These are phyloP conservation scores for Chaetomium olivaceum DNA, from an alignment of 2,329 filamentous ascomycete species.

Conservation along the genomic window DNA sequence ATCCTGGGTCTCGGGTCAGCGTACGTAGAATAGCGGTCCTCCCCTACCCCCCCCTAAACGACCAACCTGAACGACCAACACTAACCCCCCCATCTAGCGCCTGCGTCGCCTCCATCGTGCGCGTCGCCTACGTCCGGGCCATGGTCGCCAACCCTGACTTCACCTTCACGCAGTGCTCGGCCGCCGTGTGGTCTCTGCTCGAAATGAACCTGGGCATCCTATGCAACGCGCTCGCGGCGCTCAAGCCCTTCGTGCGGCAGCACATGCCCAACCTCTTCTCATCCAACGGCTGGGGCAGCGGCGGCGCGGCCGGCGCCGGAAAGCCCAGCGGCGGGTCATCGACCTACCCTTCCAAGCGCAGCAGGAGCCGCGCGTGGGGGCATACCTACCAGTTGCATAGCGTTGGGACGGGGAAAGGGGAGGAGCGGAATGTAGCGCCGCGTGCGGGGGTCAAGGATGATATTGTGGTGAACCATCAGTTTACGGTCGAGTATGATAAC, in stretches of 20 bases:
- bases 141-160: constrained; percentile 39
- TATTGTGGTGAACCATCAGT: constrained; percentile 4
- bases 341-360: not conserved
- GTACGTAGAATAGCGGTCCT: too few species aligned
- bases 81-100: constrained; percentile 25
- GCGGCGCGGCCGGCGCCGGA: not conserved
- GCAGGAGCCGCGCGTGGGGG: constrained; percentile 4
- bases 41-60: too few species aligned
- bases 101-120: constrained; percentile 34
- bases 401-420: constrained; percentile 17
- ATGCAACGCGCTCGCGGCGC: constrained; percentile 34
- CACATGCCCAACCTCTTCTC: constrained; percentile 29
- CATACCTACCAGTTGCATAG: constrained; percentile 29
- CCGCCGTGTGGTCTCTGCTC: constrained; percentile 37
- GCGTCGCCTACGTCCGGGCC: constrained; percentile 33
- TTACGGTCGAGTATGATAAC: constrained; percentile 11
- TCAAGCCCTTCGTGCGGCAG: constrained; percentile 32
- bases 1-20: constrained; percentile 49
- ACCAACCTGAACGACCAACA: not conserved
- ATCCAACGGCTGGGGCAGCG: not conserved
- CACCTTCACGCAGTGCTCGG: constrained; percentile 34
- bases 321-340: not conserved
- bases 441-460: not conserved
- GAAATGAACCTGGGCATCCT: constrained; percentile 41
- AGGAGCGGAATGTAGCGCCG: not conserved